Evolutionary conservation across 306 rosid genomes (phyloP).

Genomic region (Elaeagnus macrophylla): DNA sequence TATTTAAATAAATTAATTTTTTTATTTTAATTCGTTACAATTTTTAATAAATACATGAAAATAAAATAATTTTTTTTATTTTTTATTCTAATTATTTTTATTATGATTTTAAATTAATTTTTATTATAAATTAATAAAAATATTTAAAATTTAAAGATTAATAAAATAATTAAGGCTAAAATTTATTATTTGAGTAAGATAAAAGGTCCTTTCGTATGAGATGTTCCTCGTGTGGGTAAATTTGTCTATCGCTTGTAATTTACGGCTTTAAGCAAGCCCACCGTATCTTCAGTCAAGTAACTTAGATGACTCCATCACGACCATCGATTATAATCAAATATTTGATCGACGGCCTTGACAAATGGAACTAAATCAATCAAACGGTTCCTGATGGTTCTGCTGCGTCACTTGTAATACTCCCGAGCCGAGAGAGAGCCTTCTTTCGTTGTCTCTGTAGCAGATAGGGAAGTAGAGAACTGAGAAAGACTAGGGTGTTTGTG

Average conservation of each 20-base stretch:
- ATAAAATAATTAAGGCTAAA: too few species aligned
- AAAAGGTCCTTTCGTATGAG: too few species aligned
- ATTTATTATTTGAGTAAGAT: too few species aligned
- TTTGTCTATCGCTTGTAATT: background rate
- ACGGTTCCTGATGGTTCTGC: background rate
- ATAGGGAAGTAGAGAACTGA: background rate
- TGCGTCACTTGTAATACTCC: background rate
- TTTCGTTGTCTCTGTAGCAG: background rate
- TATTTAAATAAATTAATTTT: too few species aligned
- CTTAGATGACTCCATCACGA: constrained; percentile 6
- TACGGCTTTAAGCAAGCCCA: constrained; percentile 6
- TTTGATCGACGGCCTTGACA: constrained; percentile 1
- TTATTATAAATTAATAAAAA: too few species aligned
- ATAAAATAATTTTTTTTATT: too few species aligned
- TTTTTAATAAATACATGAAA: too few species aligned
- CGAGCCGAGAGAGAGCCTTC: background rate
- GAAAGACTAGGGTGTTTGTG: background rate
- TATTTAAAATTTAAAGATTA: too few species aligned
- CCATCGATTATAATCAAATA: background rate
- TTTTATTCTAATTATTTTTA: too few species aligned
- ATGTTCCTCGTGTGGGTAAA: too few species aligned
- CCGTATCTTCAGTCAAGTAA: background rate
- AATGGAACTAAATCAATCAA: background rate
- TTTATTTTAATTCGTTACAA: too few species aligned
- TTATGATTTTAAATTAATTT: too few species aligned